Evolutionary conservation across 2,329 filamentous ascomycete species (phyloP).

Genomic region (Diaporthe sp.): DNA sequence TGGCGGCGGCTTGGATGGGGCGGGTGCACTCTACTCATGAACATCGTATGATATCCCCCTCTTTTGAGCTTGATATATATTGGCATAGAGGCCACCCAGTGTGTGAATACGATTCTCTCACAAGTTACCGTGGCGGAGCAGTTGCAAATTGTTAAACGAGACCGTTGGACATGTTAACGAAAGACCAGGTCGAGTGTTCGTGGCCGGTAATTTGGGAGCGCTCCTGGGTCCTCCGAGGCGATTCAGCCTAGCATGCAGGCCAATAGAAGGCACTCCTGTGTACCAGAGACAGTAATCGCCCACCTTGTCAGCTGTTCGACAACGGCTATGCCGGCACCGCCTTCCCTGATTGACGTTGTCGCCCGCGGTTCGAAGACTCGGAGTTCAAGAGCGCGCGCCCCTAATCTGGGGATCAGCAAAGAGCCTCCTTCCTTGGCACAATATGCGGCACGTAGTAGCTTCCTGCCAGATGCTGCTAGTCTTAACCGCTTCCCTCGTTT

Average conservation of each 20-base stretch:
- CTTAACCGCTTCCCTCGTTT: not conserved
- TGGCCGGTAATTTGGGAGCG: too few relatives aligned
- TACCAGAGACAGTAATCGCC: too few relatives aligned
- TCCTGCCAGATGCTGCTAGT: not conserved
- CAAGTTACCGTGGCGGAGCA: not conserved
- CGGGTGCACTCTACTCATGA: constrained; percentile 43
- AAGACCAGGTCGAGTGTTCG: too few relatives aligned
- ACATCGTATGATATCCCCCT: constrained; percentile 45
- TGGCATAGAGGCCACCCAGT: not conserved
- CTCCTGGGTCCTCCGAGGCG: too few relatives aligned
- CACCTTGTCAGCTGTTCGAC: too few relatives aligned
- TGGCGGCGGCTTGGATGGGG: constrained; percentile 5
- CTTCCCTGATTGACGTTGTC: too few relatives aligned
- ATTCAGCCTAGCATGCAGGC: too few relatives aligned
- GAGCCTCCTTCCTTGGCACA: constrained; percentile 15
- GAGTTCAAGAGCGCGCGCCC: too few relatives aligned
- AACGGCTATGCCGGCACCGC: too few relatives aligned
- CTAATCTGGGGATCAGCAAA: not conserved
- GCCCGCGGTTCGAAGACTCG: too few relatives aligned
- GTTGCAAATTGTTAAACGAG: not conserved
- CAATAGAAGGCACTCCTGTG: too few relatives aligned
- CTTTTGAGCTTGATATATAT: constrained; percentile 27
- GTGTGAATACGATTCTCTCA: not conserved
- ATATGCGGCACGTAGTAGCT: constrained; percentile 3
- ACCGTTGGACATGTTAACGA: too few relatives aligned